Conservation (phyloP, 1,284 basidiomycete genomes). For the Malassezia globosa region DNA sequence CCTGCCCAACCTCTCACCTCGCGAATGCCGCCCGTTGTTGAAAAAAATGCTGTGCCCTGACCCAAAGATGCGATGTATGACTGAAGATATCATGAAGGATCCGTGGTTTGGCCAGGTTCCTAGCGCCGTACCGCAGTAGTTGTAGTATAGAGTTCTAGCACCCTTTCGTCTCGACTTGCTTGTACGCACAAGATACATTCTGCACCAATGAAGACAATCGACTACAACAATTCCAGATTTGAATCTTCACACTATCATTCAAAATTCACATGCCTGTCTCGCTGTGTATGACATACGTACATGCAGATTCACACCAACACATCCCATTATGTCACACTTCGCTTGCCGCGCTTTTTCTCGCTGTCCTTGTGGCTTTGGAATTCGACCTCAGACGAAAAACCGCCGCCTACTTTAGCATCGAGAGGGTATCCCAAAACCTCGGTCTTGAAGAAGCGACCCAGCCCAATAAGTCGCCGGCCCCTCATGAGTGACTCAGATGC, state of each 20-base stretch:
- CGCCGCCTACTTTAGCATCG: constrained; percentile 58
- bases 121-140: constrained; percentile 1
- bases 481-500: constrained; percentile 55
- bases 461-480: constrained; percentile 60
- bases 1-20: constrained; percentile 73
- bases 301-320: no score
- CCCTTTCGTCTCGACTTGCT: background rate
- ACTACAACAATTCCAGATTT: background rate
- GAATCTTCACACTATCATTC: background rate
- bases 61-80: constrained; percentile 64
- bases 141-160: constrained; percentile 12
- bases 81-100: constrained; percentile 75
- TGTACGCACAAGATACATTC: no score
- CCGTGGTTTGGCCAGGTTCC: constrained; percentile 57
- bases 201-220: no score
- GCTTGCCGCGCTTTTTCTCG: constrained; percentile 74
- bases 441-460: constrained; percentile 78
- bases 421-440: constrained; percentile 71
- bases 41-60: constrained; percentile 94
- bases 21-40: constrained; percentile 71
- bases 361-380: constrained; percentile 48
- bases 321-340: constrained; percentile 11
- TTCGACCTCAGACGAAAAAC: constrained; percentile 52
- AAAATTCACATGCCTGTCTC: background rate
- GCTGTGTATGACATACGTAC: no score